Base-by-base conservation (phyloP, 2,329 filamentous ascomycete genomes). In the Ceratocystis cubensis region DNA sequence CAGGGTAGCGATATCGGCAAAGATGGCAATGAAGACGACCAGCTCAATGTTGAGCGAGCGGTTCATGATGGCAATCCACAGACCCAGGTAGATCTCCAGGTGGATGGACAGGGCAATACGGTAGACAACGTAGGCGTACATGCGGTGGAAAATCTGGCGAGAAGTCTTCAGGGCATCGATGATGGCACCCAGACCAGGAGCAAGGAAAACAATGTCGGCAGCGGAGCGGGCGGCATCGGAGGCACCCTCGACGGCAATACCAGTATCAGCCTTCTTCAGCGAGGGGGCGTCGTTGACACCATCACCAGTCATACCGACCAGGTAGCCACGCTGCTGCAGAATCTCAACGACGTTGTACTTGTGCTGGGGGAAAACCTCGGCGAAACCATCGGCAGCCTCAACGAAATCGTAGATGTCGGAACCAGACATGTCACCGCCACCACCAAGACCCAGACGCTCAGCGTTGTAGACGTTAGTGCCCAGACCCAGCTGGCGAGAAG, bases 101-200 rank as follows among this genome's bases (percentile, higher is more conserved):
- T 96, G 91, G 70, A 96, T 85, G 17, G 91, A 96, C 73, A 96
- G 80, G 62, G 91, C 91, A 73, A 96, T 96, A 83, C 91, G 89
- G 81, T 96, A 96, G 73, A 96, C 88, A 71, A 96, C 89, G 80
- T 96, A 96, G 68, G 91, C 88, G 79, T 96, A 94, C 91, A 96
- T 96, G 73, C 91, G 89, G 80, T 96, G 91, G 82, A 96, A 96
- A 76, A 96, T 96, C 77, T 95, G 91, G 73, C 91, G 89, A 41
- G 90, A 93, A 71, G 89, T 95, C 81, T 96, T 96, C 72, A 96
- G 83, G 69, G 91, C 90, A 75, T 95, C 90, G 73, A 96, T 95
- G 76, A 96, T 95, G 70, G 91, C 89, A 77, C 90, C 91, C 69
- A 96, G 86, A 81, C 91, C 91, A 66, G 91, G 90, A 72, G 89